phyloP scores from a whole-genome alignment of 169 alveolate species.

The Neospora caninum region DNA sequence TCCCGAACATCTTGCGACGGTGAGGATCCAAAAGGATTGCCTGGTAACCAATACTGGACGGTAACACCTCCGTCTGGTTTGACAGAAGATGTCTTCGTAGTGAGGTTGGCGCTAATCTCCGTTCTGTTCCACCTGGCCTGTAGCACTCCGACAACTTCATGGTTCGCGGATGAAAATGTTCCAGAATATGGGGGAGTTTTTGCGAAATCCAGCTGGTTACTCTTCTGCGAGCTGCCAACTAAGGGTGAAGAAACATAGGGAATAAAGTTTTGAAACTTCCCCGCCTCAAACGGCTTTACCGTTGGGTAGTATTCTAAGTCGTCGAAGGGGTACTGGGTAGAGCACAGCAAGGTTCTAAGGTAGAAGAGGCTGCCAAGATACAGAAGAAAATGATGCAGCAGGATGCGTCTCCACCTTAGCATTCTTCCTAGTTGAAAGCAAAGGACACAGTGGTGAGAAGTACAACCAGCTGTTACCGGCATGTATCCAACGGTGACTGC shows the following conservation, averaged over 20 bases:
- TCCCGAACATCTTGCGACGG: too few relatives aligned
- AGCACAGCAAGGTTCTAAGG: neutral
- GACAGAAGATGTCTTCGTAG: neutral
- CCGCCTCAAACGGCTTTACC: conserved; percentile 16
- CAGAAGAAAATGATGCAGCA: neutral
- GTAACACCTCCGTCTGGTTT: neutral
- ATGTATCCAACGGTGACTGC: too few relatives aligned
- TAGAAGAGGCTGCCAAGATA: neutral
- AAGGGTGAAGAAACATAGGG: neutral
- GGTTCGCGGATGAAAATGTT: neutral
- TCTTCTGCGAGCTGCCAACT: neutral
- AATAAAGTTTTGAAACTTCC: conserved; percentile 6
- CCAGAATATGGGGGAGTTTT: neutral
- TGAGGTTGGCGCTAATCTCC: neutral
- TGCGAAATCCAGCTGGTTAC: neutral
- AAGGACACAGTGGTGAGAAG: neutral
- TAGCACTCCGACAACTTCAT: neutral
- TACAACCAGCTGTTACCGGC: neutral
- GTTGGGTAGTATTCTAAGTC: neutral
- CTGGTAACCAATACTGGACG: neutral
- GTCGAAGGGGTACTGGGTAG: neutral
- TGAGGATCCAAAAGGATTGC: too few relatives aligned
- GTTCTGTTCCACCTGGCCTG: neutral
- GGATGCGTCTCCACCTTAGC: neutral
- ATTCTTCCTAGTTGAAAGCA: neutral